phyloP scores from a whole-genome alignment of 1,284 basidiomycete species.

The Microbotryum silenes-acaulis region DNA sequence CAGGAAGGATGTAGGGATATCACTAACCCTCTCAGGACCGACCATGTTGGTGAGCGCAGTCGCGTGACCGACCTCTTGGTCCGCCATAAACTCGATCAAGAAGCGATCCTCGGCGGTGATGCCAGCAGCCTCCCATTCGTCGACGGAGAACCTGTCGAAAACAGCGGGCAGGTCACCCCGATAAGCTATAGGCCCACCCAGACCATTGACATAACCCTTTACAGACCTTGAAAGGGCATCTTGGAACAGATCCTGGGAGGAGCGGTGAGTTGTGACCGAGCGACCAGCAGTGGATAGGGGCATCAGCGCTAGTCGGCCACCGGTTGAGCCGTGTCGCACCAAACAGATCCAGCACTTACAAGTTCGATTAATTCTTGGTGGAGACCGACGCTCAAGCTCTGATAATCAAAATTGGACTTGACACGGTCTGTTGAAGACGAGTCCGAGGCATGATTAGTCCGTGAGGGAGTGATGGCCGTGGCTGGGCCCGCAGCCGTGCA shows the following conservation, averaged over 20 bases:
- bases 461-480: neutral
- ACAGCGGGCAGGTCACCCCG: conserved; percentile 41
- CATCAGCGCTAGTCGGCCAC: too few relatives aligned
- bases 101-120: conserved; percentile 51
- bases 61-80: conserved; percentile 55
- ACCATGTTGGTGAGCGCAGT: conserved; percentile 50
- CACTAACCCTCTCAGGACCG: conserved; percentile 33
- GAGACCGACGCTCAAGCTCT: conserved; percentile 46
- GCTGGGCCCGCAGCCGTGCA: neutral
- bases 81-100: conserved; percentile 52
- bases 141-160: conserved; percentile 44
- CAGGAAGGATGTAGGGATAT: conserved; percentile 26
- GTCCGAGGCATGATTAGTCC: neutral
- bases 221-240: conserved; percentile 51
- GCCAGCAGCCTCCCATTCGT: conserved; percentile 42
- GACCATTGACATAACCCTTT: neutral
- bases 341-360: conserved; percentile 10
- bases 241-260: conserved; percentile 57
- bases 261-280: conserved; percentile 53
- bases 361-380: conserved; percentile 30
- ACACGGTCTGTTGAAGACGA: neutral
- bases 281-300: conserved; percentile 41
- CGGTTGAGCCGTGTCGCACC: conserved; percentile 13
- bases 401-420: conserved; percentile 55
- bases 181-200: too few relatives aligned